These are phyloP conservation scores for Neolentinus lepideus DNA, from an alignment of 1,284 basidiomycete species.

Conservation along the genomic window DNA sequence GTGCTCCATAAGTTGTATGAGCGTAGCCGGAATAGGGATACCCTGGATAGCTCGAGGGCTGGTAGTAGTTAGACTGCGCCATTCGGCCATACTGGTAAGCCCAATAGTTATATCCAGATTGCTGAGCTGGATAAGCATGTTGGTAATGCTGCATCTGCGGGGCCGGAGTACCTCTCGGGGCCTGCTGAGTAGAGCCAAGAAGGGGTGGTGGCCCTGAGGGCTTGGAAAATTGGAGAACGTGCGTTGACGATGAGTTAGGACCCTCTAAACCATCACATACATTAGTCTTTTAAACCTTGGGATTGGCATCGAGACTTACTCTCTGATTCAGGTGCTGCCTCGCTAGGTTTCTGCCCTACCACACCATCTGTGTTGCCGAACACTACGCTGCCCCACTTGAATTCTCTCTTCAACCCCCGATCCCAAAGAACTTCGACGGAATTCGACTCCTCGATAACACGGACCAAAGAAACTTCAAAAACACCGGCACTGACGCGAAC, in stretches of 20 bases:
- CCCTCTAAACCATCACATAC: background rate
- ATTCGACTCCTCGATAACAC: constrained; percentile 58
- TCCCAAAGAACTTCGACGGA: constrained; percentile 81
- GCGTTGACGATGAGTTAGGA: background rate
- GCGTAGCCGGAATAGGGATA: background rate
- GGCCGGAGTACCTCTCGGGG: background rate
- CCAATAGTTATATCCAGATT: background rate
- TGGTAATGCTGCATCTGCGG: background rate
- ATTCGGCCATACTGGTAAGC: background rate
- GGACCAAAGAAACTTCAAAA: constrained; percentile 72
- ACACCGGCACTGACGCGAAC: constrained; percentile 72
- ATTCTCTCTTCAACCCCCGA: constrained; percentile 57
- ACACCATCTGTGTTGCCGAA: constrained; percentile 42
- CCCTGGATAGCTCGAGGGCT: background rate
- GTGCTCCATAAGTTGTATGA: background rate
- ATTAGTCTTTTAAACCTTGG: background rate
- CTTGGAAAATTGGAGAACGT: background rate
- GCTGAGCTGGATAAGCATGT: background rate
- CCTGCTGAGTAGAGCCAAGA: background rate
- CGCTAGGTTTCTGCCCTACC: constrained; percentile 58
- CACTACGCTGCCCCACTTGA: constrained; percentile 74
- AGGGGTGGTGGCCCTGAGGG: background rate
- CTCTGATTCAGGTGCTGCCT: constrained; percentile 30
- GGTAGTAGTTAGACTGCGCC: background rate
- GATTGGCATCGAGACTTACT: constrained; percentile 19